Evolutionary conservation across 2,329 filamentous ascomycete species (phyloP).

Genomic region (Fusarium chuoi): DNA sequence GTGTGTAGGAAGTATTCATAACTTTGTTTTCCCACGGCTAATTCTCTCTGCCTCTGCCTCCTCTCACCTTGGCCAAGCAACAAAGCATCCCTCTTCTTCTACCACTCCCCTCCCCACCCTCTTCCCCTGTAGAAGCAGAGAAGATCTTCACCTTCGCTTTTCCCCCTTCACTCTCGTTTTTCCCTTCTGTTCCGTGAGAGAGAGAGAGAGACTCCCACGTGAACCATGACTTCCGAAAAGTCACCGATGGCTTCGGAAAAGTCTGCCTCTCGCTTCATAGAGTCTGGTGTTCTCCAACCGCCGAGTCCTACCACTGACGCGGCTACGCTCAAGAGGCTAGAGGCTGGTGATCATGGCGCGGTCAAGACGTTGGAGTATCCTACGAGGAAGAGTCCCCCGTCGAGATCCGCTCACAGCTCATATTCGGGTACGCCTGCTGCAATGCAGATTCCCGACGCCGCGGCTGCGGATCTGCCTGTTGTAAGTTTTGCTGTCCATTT

Average conservation of each 20-base stretch:
- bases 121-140: conserved; percentile 4
- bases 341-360: conserved; percentile 19
- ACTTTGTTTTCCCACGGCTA: conserved; percentile 17
- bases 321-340: conserved; percentile 31
- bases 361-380: conserved; percentile 6
- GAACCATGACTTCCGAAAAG: conserved; percentile 14
- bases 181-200: background rate
- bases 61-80: conserved; percentile 7
- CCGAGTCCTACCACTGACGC: conserved; percentile 32
- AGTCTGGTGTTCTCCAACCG: conserved; percentile 31
- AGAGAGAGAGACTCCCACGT: background rate
- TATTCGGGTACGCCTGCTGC: conserved; percentile 38
- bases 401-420: conserved; percentile 37
- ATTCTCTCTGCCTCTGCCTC: background rate
- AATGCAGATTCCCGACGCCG: conserved; percentile 29
- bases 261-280: conserved; percentile 34
- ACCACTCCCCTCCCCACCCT: background rate
- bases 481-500: conserved; percentile 21
- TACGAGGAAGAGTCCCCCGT: conserved; percentile 8
- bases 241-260: conserved; percentile 28
- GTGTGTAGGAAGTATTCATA: conserved; percentile 29
- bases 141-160: conserved; percentile 12
- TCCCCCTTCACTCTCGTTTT: background rate
- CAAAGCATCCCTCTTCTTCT: background rate
- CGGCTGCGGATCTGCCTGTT: conserved; percentile 24